These are phyloP conservation scores for Tillandsia leiboldiana DNA, from an alignment of 176 grass and related monocot genomes.

Conservation along the genomic window DNA sequence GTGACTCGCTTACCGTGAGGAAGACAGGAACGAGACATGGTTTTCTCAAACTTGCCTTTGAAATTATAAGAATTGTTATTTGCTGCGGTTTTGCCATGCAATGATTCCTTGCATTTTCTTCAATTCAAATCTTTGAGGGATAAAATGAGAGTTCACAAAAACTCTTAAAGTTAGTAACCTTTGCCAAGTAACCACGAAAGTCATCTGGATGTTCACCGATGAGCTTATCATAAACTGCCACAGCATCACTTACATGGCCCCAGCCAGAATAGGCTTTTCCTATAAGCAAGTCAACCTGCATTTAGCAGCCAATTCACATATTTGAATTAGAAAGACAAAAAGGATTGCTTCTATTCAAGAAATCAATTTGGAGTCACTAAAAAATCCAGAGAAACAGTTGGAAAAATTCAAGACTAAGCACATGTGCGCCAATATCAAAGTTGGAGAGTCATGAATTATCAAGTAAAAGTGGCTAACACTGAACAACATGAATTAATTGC, in stretches of 20 bases:
- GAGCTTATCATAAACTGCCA: conserved; percentile 78
- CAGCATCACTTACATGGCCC: conserved; percentile 76
- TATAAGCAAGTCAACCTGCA: conserved; percentile 75
- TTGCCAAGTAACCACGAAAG: conserved; percentile 85
- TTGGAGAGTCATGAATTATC: too few relatives aligned
- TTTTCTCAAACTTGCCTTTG: too few relatives aligned
- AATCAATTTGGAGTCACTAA: background rate
- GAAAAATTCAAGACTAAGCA: too few relatives aligned
- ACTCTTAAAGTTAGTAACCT: conserved; percentile 34
- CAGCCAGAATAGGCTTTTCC: conserved; percentile 92
- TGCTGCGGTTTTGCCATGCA: too few relatives aligned
- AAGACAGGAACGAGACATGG: too few relatives aligned
- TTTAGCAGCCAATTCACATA: background rate
- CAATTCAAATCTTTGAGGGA: background rate
- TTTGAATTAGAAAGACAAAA: background rate
- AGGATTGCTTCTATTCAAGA: background rate
- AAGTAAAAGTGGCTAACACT: too few relatives aligned
- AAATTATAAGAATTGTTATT: too few relatives aligned
- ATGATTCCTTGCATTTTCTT: background rate
- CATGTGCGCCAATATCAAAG: too few relatives aligned
- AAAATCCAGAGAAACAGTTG: too few relatives aligned
- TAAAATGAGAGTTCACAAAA: conserved; percentile 7
- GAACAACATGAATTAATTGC: too few relatives aligned
- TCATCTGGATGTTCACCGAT: conserved; percentile 83
- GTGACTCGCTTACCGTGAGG: too few relatives aligned